Percentiles rank a stretch among this genome's conserved stretches.
Evolutionary conservation across 345 rosid genomes (phyloP).

Genomic region (Murraya koenigii): DNA sequence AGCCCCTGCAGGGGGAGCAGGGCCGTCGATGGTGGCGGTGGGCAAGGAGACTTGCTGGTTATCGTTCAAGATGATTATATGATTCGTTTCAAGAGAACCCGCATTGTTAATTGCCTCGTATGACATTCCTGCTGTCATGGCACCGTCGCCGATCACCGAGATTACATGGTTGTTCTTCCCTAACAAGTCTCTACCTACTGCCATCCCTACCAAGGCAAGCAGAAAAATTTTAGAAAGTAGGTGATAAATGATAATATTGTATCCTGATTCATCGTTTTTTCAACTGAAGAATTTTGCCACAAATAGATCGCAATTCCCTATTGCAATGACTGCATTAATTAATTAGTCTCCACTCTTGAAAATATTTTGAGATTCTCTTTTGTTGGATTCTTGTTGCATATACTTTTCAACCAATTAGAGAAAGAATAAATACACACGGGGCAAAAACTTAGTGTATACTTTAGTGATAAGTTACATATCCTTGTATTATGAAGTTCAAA

Average conservation of each 20-base stretch:
- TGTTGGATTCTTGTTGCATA: too few relatives aligned
- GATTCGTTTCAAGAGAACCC: conserved; percentile 42
- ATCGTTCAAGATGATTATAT: conserved; percentile 48
- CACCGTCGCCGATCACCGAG: conserved; percentile 52
- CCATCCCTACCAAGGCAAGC: conserved; percentile 35
- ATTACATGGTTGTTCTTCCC: conserved; percentile 45
- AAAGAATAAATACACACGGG: not conserved
- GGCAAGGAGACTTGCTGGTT: conserved; percentile 51
- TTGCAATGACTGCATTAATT: too few relatives aligned
- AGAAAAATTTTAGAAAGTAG: not conserved
- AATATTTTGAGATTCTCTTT: too few relatives aligned
- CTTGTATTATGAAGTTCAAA: not conserved
- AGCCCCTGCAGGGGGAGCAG: conserved; percentile 53
- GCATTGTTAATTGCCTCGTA: conserved; percentile 60
- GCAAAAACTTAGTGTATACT: not conserved
- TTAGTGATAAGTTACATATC: too few relatives aligned
- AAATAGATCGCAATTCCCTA: too few relatives aligned
- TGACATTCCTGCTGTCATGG: conserved; percentile 56
- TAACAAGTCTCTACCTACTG: conserved; percentile 48
- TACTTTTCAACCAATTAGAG: not conserved
- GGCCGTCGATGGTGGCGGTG: conserved; percentile 51
- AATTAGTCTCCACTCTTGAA: too few relatives aligned
- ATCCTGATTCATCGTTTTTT: not conserved
- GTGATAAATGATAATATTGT: too few relatives aligned
- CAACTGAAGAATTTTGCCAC: too few relatives aligned